Base-by-base conservation (phyloP, 257 asterid genomes). In the Solanum arcanum region DNA sequence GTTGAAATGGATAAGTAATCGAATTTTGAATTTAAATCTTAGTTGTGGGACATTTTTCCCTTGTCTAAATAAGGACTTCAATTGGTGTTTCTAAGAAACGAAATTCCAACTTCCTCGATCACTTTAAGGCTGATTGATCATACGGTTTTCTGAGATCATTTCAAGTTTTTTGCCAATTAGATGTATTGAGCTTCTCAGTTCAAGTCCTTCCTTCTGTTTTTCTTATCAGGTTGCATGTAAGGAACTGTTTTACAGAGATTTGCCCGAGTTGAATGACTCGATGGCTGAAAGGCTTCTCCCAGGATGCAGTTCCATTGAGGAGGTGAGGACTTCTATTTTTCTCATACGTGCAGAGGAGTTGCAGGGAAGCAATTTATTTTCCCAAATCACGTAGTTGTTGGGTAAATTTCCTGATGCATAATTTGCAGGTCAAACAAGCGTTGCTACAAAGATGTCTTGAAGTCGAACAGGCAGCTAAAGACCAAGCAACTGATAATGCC, bases 401-500 rank as follows among this genome's bases (percentile, higher is more conserved):
- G 18, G 85, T 29, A 80, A 29, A 29, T 80, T 16, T 47, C 2
- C 44, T 80, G 44, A 11, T 18, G 1, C 42, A 47, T 29, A 56
- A 85, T 91, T 80, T 89, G 88, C 94, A 97, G 99, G 99, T 95
- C 86, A 95, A 93, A 93, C 93, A 92, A 87, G 85, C 87, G 39
- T 91, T 97, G 88, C 87, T 96, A 90, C 91, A 93, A 87, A 97
- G 92, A 77, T 95, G 92, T 90, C 92, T 92, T 70, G 98, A 97
- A 89, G 88, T 94, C 90, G 99, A 95, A 89, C 94, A 95, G 92
- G 91, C 97, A 41, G 99, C 99, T 86, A 95, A 94, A 91, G 99
- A 97, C 88, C 99, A 95, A 91, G 99, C 99, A 87, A 92, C 98
- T 68, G 99, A 97, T 87, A 95, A 95, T 91, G 99, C 98, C 46